Conservation (phyloP, 2,329 filamentous ascomycete species). For the Stagonosporopsis vannaccii region DNA sequence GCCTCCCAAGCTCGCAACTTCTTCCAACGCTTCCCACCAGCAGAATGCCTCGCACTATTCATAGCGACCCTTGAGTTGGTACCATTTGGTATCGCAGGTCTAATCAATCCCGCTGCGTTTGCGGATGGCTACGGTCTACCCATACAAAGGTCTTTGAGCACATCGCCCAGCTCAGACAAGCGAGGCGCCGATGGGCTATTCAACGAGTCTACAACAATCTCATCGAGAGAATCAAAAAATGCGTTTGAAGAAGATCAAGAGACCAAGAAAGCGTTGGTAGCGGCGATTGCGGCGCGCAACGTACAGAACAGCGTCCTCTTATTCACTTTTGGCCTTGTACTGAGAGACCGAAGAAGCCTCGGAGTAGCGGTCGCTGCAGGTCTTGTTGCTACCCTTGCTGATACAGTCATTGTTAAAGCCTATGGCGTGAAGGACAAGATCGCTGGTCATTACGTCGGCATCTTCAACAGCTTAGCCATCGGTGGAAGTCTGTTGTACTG, state of each 20-base stretch:
- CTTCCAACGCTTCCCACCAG: slow-evolving; percentile 30
- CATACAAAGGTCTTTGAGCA: slow-evolving; percentile 8
- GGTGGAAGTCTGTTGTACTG: slow-evolving; percentile 35
- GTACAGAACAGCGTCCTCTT: slow-evolving; percentile 32
- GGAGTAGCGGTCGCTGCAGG: slow-evolving; percentile 32
- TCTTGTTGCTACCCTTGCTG: slow-evolving; percentile 30
- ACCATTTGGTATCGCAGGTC: slow-evolving; percentile 30
- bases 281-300: slow-evolving; percentile 35
- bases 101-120: slow-evolving; percentile 26
- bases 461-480: slow-evolving; percentile 33
- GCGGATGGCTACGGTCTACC: slow-evolving; percentile 30
- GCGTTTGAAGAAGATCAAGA: slow-evolving; percentile 21
- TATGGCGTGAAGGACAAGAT: slow-evolving; percentile 33
- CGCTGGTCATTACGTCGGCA: slow-evolving; percentile 30
- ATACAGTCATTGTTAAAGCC: slow-evolving; percentile 29
- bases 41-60: slow-evolving; percentile 34
- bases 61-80: slow-evolving; percentile 33
- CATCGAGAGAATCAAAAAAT: neutral
- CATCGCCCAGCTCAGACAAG: slow-evolving; percentile 7
- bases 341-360: slow-evolving; percentile 31
- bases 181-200: slow-evolving; percentile 1
- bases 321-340: slow-evolving; percentile 28
- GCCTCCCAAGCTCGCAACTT: slow-evolving; percentile 24
- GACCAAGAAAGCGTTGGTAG: slow-evolving; percentile 32
- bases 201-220: slow-evolving; percentile 1